Evolutionary conservation across 2,329 filamentous ascomycete genomes (phyloP).

Genomic region (Dryadomyces quercivorus): DNA sequence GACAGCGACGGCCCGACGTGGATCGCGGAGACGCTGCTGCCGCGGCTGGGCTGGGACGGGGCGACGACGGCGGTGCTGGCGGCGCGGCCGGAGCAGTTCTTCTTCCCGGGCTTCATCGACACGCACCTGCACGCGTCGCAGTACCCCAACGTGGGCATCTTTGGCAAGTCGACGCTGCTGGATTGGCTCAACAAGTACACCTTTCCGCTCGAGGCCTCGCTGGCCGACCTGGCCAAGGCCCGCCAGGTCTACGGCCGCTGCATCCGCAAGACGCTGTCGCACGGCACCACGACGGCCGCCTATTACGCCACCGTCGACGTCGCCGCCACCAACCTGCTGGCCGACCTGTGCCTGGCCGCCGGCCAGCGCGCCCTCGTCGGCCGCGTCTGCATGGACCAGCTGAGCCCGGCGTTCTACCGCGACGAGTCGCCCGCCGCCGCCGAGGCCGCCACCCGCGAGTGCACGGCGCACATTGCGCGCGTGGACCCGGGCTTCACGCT

Average conservation of each 20-base stretch:
- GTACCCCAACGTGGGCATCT: slow-evolving; percentile 88
- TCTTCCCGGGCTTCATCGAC: slow-evolving; percentile 85
- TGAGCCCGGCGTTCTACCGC: slow-evolving; percentile 66
- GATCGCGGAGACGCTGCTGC: slow-evolving; percentile 19
- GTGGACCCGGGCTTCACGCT: slow-evolving; percentile 56
- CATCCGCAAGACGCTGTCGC: slow-evolving; percentile 66
- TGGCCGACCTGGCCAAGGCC: slow-evolving; percentile 51
- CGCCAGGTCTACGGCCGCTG: slow-evolving; percentile 63
- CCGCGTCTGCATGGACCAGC: slow-evolving; percentile 85
- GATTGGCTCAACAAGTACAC: slow-evolving; percentile 94
- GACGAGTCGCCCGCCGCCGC: slow-evolving; percentile 54
- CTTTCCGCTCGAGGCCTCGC: slow-evolving; percentile 78
- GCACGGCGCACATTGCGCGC: slow-evolving; percentile 50
- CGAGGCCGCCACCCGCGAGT: slow-evolving; percentile 41
- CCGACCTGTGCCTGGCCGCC: slow-evolving; percentile 62
- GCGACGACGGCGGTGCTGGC: slow-evolving; percentile 25
- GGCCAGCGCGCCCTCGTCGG: slow-evolving; percentile 89
- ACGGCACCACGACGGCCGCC: slow-evolving; percentile 88
- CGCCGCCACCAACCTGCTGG: slow-evolving; percentile 78
- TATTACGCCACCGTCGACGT: slow-evolving; percentile 91
- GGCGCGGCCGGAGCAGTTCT: slow-evolving; percentile 48
- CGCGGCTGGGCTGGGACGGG: slow-evolving; percentile 32
- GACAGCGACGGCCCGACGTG: slow-evolving; percentile 13
- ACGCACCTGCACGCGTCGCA: slow-evolving; percentile 93
- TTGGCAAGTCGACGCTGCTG: slow-evolving; percentile 83